Evolutionary conservation across 306 rosid species (phyloP).

Genomic region (Dryas octopetala): DNA sequence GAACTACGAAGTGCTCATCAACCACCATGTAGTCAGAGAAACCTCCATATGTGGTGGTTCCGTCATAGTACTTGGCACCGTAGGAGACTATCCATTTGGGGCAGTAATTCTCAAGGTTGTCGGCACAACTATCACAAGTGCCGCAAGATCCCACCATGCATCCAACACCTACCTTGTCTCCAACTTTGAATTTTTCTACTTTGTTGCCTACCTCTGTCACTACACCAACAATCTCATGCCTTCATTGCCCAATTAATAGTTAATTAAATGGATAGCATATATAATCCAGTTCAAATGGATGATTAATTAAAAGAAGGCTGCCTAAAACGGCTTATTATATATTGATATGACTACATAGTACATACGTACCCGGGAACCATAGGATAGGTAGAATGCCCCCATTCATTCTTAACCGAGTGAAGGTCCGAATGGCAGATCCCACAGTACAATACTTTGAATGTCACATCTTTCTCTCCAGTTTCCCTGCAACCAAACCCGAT

Average conservation of each 20-base stretch:
- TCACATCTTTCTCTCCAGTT: conserved; percentile 22
- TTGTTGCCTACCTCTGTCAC: conserved; percentile 16
- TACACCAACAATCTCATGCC: conserved; percentile 14
- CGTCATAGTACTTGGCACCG: not conserved
- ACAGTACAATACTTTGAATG: conserved; percentile 21
- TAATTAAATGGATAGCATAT: not conserved
- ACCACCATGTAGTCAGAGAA: conserved; percentile 5
- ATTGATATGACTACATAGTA: too few relatives aligned
- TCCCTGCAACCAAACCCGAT: conserved; percentile 19
- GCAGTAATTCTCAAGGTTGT: not conserved
- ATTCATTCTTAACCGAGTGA: conserved; percentile 6
- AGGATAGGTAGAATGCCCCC: conserved; percentile 11
- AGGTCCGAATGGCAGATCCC: conserved; percentile 29
- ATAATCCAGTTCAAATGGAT: too few relatives aligned
- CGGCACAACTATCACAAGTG: not conserved
- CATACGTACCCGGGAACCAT: conserved; percentile 10
- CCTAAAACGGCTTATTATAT: too few relatives aligned
- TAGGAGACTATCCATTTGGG: not conserved
- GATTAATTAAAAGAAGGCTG: too few relatives aligned
- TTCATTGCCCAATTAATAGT: not conserved
- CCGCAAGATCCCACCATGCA: not conserved
- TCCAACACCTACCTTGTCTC: conserved; percentile 20
- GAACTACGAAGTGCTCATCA: not conserved
- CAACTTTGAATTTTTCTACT: not conserved
- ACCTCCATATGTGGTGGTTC: not conserved